A percentile compares a stretch with the other conserved stretches of the same genome.
Evolutionary conservation across 2,329 filamentous ascomycete species (phyloP).

Genomic region (Scedosporium aurantiacum): DNA sequence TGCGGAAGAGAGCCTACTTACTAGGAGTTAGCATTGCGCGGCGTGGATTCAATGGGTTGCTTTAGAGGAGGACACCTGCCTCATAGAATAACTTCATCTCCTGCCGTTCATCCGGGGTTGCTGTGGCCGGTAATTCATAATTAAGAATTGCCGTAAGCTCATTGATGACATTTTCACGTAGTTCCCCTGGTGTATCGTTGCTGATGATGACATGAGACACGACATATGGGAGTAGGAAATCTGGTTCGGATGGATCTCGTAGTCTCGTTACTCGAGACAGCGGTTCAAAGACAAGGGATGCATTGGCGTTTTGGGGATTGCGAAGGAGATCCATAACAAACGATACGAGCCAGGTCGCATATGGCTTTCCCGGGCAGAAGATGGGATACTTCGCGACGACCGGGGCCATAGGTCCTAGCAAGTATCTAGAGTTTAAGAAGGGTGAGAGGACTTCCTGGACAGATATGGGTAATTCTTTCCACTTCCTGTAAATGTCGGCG

Average conservation of each 20-base stretch:
- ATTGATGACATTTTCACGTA: constrained; percentile 53
- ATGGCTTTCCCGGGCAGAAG: constrained; percentile 56
- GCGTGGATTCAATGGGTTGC: background rate
- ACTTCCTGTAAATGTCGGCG: constrained; percentile 58
- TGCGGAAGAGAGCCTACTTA: constrained; percentile 67
- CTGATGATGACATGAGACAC: constrained; percentile 74
- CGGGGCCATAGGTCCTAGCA: constrained; percentile 51
- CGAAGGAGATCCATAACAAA: constrained; percentile 76
- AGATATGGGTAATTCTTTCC: constrained; percentile 65
- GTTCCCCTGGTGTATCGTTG: constrained; percentile 45
- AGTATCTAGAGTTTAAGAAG: constrained; percentile 76
- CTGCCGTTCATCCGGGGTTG: constrained; percentile 44
- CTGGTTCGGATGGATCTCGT: constrained; percentile 75
- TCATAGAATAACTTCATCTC: constrained; percentile 79
- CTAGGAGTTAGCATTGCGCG: constrained; percentile 12
- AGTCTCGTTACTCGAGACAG: constrained; percentile 72
- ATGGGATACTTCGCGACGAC: constrained; percentile 62
- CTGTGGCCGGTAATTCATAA: constrained; percentile 34
- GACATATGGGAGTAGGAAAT: constrained; percentile 81
- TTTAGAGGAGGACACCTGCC: constrained; percentile 42
- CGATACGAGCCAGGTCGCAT: constrained; percentile 69
- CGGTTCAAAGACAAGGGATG: constrained; percentile 68
- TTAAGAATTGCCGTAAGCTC: constrained; percentile 70
- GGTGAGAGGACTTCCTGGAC: constrained; percentile 76
- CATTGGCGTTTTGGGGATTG: constrained; percentile 63